A percentile compares a stretch with the other conserved stretches of the same genome.
These are phyloP conservation scores for Penicillium decumbens DNA, from an alignment of 2,329 filamentous ascomycete genomes.

Conservation along the genomic window DNA sequence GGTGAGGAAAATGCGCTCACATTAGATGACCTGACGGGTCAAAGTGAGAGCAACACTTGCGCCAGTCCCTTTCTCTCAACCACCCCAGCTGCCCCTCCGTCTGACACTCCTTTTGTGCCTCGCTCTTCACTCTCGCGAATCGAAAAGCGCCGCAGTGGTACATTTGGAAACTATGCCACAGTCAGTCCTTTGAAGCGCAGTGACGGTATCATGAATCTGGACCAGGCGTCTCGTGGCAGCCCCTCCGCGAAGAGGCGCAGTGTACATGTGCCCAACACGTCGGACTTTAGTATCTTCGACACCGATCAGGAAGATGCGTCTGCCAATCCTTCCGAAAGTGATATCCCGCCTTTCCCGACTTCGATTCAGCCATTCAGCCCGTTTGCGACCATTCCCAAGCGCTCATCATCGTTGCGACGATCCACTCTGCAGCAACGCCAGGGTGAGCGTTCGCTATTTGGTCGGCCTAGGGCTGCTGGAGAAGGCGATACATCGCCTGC, in stretches of 20 bases:
- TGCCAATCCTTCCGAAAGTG: slow-evolving; percentile 27
- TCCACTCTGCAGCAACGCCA: slow-evolving; percentile 84
- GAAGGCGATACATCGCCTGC: slow-evolving; percentile 52
- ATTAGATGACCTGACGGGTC: slow-evolving; percentile 28
- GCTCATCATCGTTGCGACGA: slow-evolving; percentile 73
- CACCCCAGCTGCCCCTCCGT: slow-evolving; percentile 15
- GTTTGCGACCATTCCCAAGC: slow-evolving; percentile 57
- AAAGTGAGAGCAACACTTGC: slow-evolving; percentile 19
- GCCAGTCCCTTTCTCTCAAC: slow-evolving; percentile 40
- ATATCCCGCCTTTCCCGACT: slow-evolving; percentile 25
- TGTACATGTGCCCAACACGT: slow-evolving; percentile 65
- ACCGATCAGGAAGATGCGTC: slow-evolving; percentile 29
- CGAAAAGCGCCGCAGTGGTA: slow-evolving; percentile 48
- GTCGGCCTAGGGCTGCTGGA: slow-evolving; percentile 32
- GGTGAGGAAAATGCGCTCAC: slow-evolving; percentile 46
- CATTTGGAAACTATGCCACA: slow-evolving; percentile 49
- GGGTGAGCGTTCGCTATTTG: slow-evolving; percentile 59
- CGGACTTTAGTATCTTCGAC: slow-evolving; percentile 74
- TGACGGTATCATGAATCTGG: slow-evolving; percentile 83
- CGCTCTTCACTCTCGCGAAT: slow-evolving; percentile 43
- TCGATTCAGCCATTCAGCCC: slow-evolving; percentile 42
- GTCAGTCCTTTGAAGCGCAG: slow-evolving; percentile 87
- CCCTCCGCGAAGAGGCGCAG: slow-evolving; percentile 89
- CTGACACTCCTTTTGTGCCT: slow-evolving; percentile 28
- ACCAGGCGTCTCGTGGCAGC: slow-evolving; percentile 71